Conservation (phyloP, 768 basidiomycete species). For the Auricularia auricula-judae region DNA sequence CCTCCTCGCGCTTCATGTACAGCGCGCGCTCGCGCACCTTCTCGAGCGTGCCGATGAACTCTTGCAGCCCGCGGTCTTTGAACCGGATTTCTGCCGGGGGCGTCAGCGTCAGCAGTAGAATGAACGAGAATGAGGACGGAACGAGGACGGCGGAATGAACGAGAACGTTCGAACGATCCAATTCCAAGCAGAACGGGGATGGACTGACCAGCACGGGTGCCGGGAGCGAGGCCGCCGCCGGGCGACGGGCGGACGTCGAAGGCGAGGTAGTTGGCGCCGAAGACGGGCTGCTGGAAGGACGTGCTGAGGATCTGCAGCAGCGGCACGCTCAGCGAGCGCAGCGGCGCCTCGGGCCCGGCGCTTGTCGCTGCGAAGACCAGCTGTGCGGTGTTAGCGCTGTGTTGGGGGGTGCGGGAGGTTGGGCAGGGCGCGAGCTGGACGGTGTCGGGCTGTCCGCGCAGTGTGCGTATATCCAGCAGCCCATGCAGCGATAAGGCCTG, state of each 20-base stretch:
- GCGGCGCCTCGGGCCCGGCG: conserved; percentile 14
- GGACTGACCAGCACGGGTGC: conserved; percentile 26
- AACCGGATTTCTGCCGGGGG: conserved; percentile 49
- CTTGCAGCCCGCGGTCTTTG: conserved; percentile 56
- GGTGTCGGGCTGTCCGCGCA: too few relatives aligned
- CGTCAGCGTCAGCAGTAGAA: neutral
- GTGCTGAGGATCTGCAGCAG: conserved; percentile 55
- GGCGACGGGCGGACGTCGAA: conserved; percentile 57
- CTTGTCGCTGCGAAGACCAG: conserved; percentile 41
- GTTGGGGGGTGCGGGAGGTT: too few relatives aligned
- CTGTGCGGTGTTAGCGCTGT: conserved; percentile 24
- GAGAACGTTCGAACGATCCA: too few relatives aligned
- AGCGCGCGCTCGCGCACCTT: conserved; percentile 68
- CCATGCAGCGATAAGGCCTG: too few relatives aligned
- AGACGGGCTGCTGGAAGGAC: conserved; percentile 65
- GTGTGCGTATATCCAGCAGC: too few relatives aligned
- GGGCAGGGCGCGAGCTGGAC: too few relatives aligned
- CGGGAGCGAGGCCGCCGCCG: conserved; percentile 54
- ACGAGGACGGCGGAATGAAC: too few relatives aligned
- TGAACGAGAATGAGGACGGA: too few relatives aligned
- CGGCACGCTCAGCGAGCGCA: conserved; percentile 43
- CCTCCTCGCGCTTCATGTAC: conserved; percentile 57
- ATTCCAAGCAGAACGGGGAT: neutral
- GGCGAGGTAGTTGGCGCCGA: conserved; percentile 54
- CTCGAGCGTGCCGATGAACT: conserved; percentile 61